Base-by-base conservation (phyloP, 352 stramenopile genomes). In the Sclerospora graminicola region DNA sequence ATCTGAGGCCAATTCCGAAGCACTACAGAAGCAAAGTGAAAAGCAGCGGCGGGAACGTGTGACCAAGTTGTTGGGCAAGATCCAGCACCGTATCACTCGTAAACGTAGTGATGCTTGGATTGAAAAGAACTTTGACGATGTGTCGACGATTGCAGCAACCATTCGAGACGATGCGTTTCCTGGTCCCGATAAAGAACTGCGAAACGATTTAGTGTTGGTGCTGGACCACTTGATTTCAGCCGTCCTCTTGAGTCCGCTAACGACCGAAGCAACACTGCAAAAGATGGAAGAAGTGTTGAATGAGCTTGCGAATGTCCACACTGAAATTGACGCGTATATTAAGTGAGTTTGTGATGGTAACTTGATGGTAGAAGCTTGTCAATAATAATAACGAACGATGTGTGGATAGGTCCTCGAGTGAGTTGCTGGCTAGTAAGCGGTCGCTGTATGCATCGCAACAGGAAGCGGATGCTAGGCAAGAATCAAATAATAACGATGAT, bases 161-260 rank as follows among this genome's bases (percentile, higher is more conserved):
- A 60, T 83, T 37, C 51, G 45, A 39, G 44, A 54, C 27, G 54
- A 52, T 10, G 35, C 28, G 9, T 62, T 62, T 23, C 44, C 33
- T 37, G 49, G 44, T 2, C 60, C 57, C 0, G 57, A 75, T 19
- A 77, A 72, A 46, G 31, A 43, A 2, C 53, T 82, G 48, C 57
- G 70, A 3, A 76, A 78, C 6, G 68, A 83, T 21, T 39, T 83
- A 31, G 69, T 81, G 51, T 57, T 86, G 15, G 63, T 73, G 35
- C 51, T 83, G 30, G 73, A 86, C 41, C 73, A 86, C 33, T 64
- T 83, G 36, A 74, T 82, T 54, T 86, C 73, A 15, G 68, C 73
- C 2, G 66, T 86, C 50, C 48, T 86, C 45, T 46, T 86, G 6
- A 81, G 63, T 44, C 51, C 70, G 4, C 30, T 73, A 11, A 61